These are phyloP conservation scores for Peterozyma xylosa DNA, from an alignment of 805 yeast genomes.

Conservation along the genomic window DNA sequence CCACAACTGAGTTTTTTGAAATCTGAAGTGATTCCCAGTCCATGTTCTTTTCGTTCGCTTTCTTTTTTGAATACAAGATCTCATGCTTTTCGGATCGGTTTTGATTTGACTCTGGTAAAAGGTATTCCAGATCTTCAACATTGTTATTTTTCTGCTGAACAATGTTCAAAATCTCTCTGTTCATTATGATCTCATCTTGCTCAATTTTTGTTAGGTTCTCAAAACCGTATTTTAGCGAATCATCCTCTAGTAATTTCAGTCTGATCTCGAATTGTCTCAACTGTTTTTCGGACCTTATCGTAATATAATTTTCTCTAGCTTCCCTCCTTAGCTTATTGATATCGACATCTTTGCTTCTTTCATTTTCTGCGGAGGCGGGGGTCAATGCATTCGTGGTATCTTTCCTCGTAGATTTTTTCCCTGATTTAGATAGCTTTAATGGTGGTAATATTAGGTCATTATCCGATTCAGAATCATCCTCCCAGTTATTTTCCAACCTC, in stretches of 20 bases:
- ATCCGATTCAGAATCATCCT: conserved; percentile 1
- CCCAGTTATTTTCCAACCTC: conserved; percentile 7
- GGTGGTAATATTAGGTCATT: background rate
- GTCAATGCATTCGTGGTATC: no score
- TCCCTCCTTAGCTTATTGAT: conserved; percentile 28
- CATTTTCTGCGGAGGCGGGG: no score
- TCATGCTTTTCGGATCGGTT: conserved; percentile 49
- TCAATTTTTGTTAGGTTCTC: conserved; percentile 39
- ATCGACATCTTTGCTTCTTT: conserved; percentile 4
- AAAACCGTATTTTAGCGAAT: conserved; percentile 48
- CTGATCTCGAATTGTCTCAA: conserved; percentile 36
- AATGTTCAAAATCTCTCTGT: conserved; percentile 39
- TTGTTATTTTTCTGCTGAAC: conserved; percentile 28
- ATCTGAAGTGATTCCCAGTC: conserved; percentile 52
- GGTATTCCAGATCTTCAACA: conserved; percentile 31
- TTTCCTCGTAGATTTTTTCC: background rate
- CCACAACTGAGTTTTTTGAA: conserved; percentile 25
- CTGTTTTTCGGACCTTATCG: conserved; percentile 40
- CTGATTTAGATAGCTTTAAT: background rate
- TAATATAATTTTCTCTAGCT: conserved; percentile 42
- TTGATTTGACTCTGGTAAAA: conserved; percentile 51
- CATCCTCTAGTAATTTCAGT: conserved; percentile 39
- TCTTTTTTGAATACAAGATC: conserved; percentile 29
- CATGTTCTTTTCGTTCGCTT: conserved; percentile 10
- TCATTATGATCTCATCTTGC: conserved; percentile 40